These are phyloP conservation scores for Silene uniflora DNA, from an alignment of 148 eudicot genomes.

Conservation along the genomic window DNA sequence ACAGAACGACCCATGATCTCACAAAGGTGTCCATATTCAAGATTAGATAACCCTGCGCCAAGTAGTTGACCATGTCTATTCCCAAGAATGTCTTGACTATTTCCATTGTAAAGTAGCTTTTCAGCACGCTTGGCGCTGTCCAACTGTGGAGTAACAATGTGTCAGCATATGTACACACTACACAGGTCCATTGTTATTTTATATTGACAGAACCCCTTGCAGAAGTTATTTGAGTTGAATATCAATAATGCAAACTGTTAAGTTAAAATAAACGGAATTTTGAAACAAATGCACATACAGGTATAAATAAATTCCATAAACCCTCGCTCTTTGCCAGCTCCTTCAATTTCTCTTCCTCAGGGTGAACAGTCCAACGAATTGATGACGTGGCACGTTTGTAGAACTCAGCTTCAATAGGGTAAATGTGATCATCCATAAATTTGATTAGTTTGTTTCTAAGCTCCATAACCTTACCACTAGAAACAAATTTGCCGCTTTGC, in stretches of 20 bases:
- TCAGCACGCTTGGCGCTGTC: slow-evolving; percentile 88
- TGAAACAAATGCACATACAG: slow-evolving; percentile 49
- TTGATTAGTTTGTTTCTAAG: slow-evolving; percentile 58
- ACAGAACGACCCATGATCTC: slow-evolving; percentile 96
- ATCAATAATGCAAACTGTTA: neutral
- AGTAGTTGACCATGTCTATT: slow-evolving; percentile 33
- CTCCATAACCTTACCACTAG: slow-evolving; percentile 49
- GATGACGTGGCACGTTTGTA: slow-evolving; percentile 60
- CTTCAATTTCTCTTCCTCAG: slow-evolving; percentile 81
- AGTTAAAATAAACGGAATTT: neutral
- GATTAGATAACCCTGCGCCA: slow-evolving; percentile 90
- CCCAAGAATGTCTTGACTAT: slow-evolving; percentile 26
- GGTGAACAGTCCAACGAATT: slow-evolving; percentile 85
- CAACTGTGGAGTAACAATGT: slow-evolving; percentile 38
- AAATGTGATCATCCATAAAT: slow-evolving; percentile 82
- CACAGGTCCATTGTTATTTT: slow-evolving; percentile 16
- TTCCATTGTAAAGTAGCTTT: slow-evolving; percentile 53
- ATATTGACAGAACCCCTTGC: neutral
- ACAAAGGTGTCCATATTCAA: slow-evolving; percentile 95
- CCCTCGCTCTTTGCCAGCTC: slow-evolving; percentile 86
- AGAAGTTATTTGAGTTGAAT: neutral
- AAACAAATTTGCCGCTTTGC: slow-evolving; percentile 60
- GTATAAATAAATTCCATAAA: slow-evolving; percentile 87
- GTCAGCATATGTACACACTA: slow-evolving; percentile 21
- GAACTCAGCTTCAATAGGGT: slow-evolving; percentile 81